Conservation (phyloP, 1,139 yeast species). For the Kurtzmaniella quercitrusa region DNA sequence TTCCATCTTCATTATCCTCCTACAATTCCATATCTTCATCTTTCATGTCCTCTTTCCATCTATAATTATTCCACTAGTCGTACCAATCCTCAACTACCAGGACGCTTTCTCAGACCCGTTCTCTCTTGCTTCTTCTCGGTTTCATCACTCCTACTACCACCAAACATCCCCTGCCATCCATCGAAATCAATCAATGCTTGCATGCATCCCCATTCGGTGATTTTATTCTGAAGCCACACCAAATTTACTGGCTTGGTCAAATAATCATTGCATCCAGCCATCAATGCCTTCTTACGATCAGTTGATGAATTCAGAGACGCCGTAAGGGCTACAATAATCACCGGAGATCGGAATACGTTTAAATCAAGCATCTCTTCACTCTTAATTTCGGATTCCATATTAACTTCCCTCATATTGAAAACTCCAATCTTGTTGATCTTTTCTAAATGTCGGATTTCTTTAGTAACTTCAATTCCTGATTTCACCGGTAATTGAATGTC, state of each 20-base stretch:
- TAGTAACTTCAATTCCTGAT: slow-evolving; percentile 90
- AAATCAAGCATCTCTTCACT: slow-evolving; percentile 50
- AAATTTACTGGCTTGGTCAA: slow-evolving; percentile 95
- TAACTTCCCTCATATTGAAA: slow-evolving; percentile 48
- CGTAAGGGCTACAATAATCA: slow-evolving; percentile 91
- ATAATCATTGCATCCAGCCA: slow-evolving; percentile 96
- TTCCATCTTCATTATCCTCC: no score
- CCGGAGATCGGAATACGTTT: slow-evolving; percentile 74
- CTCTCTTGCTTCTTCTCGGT: background rate
- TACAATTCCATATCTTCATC: background rate
- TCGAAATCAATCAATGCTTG: slow-evolving; percentile 96
- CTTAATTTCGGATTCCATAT: slow-evolving; percentile 15
- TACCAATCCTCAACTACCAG: background rate
- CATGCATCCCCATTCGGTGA: slow-evolving; percentile 97
- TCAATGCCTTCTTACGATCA: slow-evolving; percentile 85
- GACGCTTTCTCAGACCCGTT: background rate
- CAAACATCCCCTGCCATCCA: slow-evolving; percentile 61
- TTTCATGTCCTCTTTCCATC: background rate
- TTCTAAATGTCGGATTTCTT: slow-evolving; percentile 81
- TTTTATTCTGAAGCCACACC: slow-evolving; percentile 90
- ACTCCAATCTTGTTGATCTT: slow-evolving; percentile 79
- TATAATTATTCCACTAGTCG: background rate
- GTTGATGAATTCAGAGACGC: slow-evolving; percentile 81
- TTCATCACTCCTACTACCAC: background rate
- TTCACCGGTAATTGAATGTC: slow-evolving; percentile 92